Evolutionary conservation across 164 flowering plant species (phyloP).

Genomic region (Chimonanthus praecox): DNA sequence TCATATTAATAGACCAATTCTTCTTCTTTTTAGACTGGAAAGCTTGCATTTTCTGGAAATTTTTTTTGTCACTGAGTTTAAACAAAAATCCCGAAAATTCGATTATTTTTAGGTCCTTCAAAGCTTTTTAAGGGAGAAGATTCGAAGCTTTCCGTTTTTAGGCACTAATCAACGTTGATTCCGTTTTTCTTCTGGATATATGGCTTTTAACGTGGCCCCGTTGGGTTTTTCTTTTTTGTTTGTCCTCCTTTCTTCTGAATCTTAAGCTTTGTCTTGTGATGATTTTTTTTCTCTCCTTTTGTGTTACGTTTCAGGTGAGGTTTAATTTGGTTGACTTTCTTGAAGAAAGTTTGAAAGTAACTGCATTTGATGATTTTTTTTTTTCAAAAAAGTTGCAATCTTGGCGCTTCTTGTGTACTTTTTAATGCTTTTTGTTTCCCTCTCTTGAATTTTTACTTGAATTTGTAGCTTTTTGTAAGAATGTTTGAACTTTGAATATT

Average conservation of each 20-base stretch:
- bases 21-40: background rate
- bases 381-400: background rate
- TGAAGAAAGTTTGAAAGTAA: background rate
- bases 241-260: background rate
- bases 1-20: background rate
- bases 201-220: background rate
- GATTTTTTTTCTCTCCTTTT: background rate
- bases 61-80: too few species aligned
- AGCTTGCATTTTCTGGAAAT: background rate
- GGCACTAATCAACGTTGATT: conserved; percentile 1
- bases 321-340: background rate
- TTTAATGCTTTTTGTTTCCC: background rate
- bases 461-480: background rate
- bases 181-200: background rate
- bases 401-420: background rate
- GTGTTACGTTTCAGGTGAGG: background rate
- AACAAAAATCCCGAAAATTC: too few species aligned
- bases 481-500: conserved; percentile 2
- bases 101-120: background rate
- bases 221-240: too few species aligned
- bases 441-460: background rate
- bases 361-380: background rate
- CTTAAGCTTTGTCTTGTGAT: background rate
- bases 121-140: background rate
- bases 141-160: background rate